These are phyloP conservation scores for Neurospora africana DNA, from an alignment of 495 filamentous ascomycete species.

Conservation along the genomic window DNA sequence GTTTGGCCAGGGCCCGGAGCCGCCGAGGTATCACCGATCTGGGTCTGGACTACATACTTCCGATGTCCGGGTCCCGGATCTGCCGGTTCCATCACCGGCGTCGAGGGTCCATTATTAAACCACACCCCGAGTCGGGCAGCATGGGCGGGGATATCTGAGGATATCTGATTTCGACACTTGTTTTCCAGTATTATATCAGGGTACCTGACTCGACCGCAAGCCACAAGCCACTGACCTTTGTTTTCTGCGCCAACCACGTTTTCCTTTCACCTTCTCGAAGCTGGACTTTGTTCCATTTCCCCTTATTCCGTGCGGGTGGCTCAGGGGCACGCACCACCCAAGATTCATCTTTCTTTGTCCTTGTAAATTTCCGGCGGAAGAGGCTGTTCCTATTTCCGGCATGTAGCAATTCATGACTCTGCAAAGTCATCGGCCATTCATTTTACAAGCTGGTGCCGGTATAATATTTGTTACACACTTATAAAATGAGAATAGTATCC, in stretches of 20 bases:
- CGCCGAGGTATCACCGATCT: neutral
- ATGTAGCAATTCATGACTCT: neutral
- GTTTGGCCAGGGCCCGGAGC: neutral
- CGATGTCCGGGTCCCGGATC: neutral
- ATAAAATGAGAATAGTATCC: neutral
- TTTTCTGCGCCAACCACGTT: neutral
- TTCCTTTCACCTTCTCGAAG: neutral
- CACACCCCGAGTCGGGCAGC: neutral
- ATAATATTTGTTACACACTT: neutral
- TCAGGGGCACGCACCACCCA: neutral
- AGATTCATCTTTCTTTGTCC: neutral
- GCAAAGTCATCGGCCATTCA: neutral
- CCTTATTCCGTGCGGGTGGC: neutral
- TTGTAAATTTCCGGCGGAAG: neutral
- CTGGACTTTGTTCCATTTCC: neutral
- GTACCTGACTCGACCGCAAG: neutral
- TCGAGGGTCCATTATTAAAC: neutral
- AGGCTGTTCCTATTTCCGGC: neutral
- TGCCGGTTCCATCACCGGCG: neutral
- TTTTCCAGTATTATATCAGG: neutral
- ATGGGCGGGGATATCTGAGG: neutral
- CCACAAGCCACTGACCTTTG: neutral
- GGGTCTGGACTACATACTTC: neutral
- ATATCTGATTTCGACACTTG: neutral
- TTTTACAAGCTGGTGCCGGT: neutral